Conservation (phyloP, 2,329 filamentous ascomycete species). For the Pyrenochaeta sp. region DNA sequence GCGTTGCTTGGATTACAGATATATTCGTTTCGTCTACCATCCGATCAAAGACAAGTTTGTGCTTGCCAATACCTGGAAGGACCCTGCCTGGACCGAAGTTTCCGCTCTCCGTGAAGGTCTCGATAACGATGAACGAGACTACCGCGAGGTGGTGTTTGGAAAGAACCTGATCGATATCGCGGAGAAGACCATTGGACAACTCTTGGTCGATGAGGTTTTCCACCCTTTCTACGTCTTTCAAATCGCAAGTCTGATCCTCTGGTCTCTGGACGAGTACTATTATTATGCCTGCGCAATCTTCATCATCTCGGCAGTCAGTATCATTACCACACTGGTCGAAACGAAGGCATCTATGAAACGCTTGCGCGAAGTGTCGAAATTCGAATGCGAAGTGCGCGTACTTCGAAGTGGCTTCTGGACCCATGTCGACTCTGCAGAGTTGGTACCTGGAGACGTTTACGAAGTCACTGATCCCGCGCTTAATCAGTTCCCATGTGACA, state of each 20-base stretch:
- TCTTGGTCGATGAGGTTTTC: slow-evolving; percentile 93
- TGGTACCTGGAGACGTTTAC: slow-evolving; percentile 95
- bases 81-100: slow-evolving; percentile 85
- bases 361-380: slow-evolving; percentile 88
- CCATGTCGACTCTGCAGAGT: slow-evolving; percentile 82
- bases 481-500: slow-evolving; percentile 89
- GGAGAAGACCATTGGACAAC: slow-evolving; percentile 82
- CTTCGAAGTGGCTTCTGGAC: slow-evolving; percentile 96
- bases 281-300: slow-evolving; percentile 98
- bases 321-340: slow-evolving; percentile 86
- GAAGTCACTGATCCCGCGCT: slow-evolving; percentile 94
- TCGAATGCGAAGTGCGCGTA: slow-evolving; percentile 94
- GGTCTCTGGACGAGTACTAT: slow-evolving; percentile 96
- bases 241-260: slow-evolving; percentile 89
- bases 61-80: slow-evolving; percentile 90
- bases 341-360: slow-evolving; percentile 92
- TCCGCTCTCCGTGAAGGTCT: slow-evolving; percentile 79
- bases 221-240: slow-evolving; percentile 99
- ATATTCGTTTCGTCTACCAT: slow-evolving; percentile 92
- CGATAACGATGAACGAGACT: slow-evolving; percentile 85
- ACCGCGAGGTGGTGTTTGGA: slow-evolving; percentile 86
- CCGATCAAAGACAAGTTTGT: slow-evolving; percentile 89
- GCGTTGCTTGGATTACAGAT: slow-evolving; percentile 87
- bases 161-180: slow-evolving; percentile 91
- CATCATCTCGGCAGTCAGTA: slow-evolving; percentile 91